Base-by-base conservation (phyloP, 2,329 filamentous ascomycete species). In the Fusarium multiceps region DNA sequence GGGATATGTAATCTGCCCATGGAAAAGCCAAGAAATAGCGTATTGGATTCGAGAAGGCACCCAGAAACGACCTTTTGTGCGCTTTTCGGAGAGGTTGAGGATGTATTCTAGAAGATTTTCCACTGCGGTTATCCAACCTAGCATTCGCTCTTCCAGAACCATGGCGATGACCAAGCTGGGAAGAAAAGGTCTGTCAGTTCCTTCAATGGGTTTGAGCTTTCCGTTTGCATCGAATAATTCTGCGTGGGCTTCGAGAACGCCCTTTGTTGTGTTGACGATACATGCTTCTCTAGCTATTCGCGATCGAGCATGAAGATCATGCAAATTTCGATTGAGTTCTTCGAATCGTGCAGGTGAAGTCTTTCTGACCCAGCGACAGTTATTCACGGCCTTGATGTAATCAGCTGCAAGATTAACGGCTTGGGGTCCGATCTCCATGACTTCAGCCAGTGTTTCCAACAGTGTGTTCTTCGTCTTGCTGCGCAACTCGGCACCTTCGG, bases 91-190 rank as follows among this genome's bases (percentile, higher is more conserved):
- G 3, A 84, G 75, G 0, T 76, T 69, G 1, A 79, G 66, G 4
- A 85, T 73, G 14, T 80, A 76, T 6, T 75, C 73, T 0, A 86
- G 69, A 0, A 85, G 64, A 2, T 64, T 62, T 40, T 82, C 78
- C 7, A 79, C 74, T 0, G 77, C 72, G 1, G 28, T 48, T 0
- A 71, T 70, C n/a, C 67, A 59, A 7, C 51, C 74, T 18, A 71
- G 64, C 8, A 85, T 76, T 16, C 81, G 78, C 71, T 86, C 83
- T 55, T 86, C 83, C 10, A 84, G 76, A 6, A 85, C 81, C 81
- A 86, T 84, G 16, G 80, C 79, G 6, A 84, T 65, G 4, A 84
- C 75, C n/a, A 86, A 77, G 1, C 80, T 82, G 0, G 78, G 74
- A 3, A 85, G 59, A 10, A 75, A 72, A 0, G 75, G 74, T 7